These are phyloP conservation scores for Begonia peltatifolia DNA, from an alignment of 306 rosid genomes.

Conservation along the genomic window DNA sequence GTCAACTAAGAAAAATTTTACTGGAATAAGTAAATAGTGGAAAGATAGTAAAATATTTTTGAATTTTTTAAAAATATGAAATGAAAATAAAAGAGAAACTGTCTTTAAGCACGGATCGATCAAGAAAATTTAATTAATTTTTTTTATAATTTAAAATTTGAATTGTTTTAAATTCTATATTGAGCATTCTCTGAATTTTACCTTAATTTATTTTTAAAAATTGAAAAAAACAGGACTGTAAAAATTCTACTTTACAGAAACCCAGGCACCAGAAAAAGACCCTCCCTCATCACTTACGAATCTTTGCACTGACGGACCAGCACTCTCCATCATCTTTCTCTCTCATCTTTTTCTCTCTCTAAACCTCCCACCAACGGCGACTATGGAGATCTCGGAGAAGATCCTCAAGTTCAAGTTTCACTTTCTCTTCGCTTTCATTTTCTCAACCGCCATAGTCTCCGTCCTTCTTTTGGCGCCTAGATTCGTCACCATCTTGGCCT, in stretches of 20 bases:
- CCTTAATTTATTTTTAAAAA: no score
- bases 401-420: constrained; percentile 38
- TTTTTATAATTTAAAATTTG: no score
- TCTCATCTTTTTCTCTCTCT: neutral
- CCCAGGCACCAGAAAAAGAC: neutral
- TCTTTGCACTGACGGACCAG: constrained; percentile 19
- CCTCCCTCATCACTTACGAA: constrained; percentile 12
- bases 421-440: constrained; percentile 14
- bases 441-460: constrained; percentile 15
- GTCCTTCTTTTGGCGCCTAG: constrained; percentile 36
- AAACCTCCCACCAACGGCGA: neutral
- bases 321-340: neutral
- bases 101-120: no score
- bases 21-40: no score
- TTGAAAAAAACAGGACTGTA: no score
- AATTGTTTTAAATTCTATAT: no score
- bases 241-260: neutral
- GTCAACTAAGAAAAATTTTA: no score
- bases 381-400: constrained; percentile 69
- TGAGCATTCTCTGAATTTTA: no score
- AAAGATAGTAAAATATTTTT: no score
- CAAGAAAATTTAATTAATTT: no score
- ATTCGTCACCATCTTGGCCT: constrained; percentile 44
- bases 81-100: no score
- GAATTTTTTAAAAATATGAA: no score